Base-by-base conservation (phyloP, 148 eudicot species). In the Nepenthes mirabilis region DNA sequence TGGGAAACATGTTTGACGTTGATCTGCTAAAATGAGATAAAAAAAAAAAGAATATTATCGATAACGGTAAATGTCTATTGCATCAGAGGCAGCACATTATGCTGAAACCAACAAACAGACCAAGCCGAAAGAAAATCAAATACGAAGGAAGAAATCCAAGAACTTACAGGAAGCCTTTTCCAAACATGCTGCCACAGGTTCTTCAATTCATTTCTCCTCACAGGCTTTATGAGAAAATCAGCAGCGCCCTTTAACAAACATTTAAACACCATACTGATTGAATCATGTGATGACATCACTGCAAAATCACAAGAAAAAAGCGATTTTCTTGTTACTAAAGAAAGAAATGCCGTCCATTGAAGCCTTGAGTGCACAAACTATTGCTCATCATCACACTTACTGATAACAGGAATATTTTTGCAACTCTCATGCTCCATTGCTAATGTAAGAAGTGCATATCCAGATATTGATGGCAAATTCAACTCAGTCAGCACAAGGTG, bases 111-210 rank as follows among this genome's bases (percentile, higher is more conserved):
- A 45, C 23, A 53, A 57, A 36, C 36, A 37, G 34, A 23, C 23
- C 33, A 34, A 34, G 8, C 32, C 47, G 4, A 14, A n/a, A 37
- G 12, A 36, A 56, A 1, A 63, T n/a, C 6, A 12, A 14, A 7
- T 55, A n/a, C 33, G 33, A 13, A 62, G 34, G 3, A 33, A 5
- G 67, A 33, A 52, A 43, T 34, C 8, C 14, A 53, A 36, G 37
- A 37, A 61, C 70, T 45, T 3, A 78, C 82, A 67, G 65, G 23
- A 55, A 74, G 70, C 70, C 76, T 72, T 67, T 67, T 80, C 88
- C 88, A 83, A 35, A 83, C 80, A 66, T 83, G 88, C 63, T 79
- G 88, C 88, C 88, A 83, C 53, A 83, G 78, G 56, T 83, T 83
- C 68, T 83, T 83, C 52, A 83, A 76, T 62, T 83, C 88, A 58